phyloP scores from a whole-genome alignment of 352 stramenopile species.

The Thalassiosira exigua region DNA sequence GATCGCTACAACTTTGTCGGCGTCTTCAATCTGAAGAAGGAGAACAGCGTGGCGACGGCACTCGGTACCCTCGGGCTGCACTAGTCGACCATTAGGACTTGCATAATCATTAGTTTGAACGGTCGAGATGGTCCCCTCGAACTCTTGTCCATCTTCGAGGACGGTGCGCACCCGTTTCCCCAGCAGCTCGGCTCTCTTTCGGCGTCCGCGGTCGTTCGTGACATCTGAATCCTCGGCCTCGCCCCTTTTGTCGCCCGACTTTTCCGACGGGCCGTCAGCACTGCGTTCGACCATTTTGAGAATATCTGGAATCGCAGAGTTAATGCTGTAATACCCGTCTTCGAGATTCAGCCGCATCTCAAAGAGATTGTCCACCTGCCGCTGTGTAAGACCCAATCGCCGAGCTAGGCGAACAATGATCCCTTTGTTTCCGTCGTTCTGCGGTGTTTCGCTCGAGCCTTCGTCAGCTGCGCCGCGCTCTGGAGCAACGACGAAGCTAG shows the following conservation, averaged over 20 bases:
- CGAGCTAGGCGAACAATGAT: constrained; percentile 22
- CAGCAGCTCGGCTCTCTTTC: constrained; percentile 11
- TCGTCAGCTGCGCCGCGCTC: not conserved
- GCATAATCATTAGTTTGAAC: no score
- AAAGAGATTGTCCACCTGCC: constrained; percentile 35
- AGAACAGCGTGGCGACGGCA: no score
- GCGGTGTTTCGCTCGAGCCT: not conserved
- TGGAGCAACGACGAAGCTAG: constrained; percentile 20
- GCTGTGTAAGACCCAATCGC: constrained; percentile 11
- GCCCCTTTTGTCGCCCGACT: not conserved
- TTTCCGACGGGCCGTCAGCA: not conserved
- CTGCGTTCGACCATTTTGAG: constrained; percentile 7
- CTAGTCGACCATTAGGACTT: no score
- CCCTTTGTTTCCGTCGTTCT: constrained; percentile 37
- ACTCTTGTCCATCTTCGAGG: constrained; percentile 47
- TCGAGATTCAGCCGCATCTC: constrained; percentile 1
- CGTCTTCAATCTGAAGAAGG: no score
- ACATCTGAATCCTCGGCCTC: not conserved
- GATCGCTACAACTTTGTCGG: no score
- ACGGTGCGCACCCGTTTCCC: constrained; percentile 40
- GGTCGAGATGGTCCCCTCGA: constrained; percentile 40
- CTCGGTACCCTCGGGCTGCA: no score
- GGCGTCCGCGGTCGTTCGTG: not conserved
- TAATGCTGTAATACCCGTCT: constrained; percentile 44
- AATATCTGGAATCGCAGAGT: constrained; percentile 36